A percentile compares a stretch with the other conserved stretches of the same genome.
These are phyloP conservation scores for Blastomyces parvus DNA, from an alignment of 2,329 filamentous ascomycete species.

Conservation along the genomic window DNA sequence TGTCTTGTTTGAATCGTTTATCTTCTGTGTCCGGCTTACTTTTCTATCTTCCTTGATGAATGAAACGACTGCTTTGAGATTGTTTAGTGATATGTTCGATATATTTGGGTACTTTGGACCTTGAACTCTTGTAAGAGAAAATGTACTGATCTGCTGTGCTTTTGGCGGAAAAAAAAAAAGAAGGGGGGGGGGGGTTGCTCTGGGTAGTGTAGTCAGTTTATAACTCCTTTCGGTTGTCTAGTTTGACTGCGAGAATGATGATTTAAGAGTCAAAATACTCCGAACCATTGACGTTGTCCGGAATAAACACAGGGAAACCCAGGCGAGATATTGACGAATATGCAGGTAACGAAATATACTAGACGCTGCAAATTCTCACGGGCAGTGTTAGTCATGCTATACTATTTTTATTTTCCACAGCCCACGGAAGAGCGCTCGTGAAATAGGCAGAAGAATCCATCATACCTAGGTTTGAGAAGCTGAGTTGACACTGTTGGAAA, in stretches of 20 bases:
- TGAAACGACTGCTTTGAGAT: background rate
- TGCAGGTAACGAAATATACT: background rate
- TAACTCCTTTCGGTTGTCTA: background rate
- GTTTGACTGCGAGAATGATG: background rate
- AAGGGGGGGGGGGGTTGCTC: background rate
- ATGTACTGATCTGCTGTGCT: background rate
- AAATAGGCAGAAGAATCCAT: background rate
- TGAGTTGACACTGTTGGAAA: background rate
- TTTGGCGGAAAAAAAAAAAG: background rate
- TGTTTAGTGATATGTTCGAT: background rate
- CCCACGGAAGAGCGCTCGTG: background rate
- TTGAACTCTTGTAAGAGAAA: background rate
- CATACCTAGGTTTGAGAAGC: background rate
- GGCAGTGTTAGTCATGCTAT: background rate
- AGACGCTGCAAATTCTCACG: background rate
- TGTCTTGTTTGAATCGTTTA: background rate
- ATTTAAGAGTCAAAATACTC: background rate
- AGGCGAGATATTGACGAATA: background rate
- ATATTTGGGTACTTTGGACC: background rate
- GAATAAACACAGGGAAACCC: background rate
- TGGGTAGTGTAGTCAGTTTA: background rate
- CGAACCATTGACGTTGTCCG: background rate
- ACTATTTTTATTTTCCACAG: background rate
- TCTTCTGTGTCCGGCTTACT: background rate
- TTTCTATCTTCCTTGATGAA: background rate